Evolutionary conservation across 805 yeast genomes (phyloP).

Genomic region (Schwanniomyces pseudopolymorphus): DNA sequence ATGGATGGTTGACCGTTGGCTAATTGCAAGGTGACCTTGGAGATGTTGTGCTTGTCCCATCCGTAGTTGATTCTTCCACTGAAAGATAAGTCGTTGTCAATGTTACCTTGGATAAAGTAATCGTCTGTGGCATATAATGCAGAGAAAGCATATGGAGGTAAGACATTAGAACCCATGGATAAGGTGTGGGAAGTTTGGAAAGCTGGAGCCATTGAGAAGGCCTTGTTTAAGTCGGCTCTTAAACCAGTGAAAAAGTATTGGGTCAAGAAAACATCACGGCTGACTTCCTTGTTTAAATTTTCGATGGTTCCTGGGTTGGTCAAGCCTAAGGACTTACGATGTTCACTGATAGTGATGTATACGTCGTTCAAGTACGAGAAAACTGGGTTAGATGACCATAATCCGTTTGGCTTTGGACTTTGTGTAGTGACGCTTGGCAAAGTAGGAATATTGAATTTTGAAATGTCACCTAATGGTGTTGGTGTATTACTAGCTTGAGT

Average conservation of each 20-base stretch:
- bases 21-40: slow-evolving; percentile 85
- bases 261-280: slow-evolving; percentile 86
- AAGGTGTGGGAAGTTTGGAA: slow-evolving; percentile 97
- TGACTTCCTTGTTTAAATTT: slow-evolving; percentile 88
- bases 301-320: slow-evolving; percentile 94
- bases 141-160: slow-evolving; percentile 89
- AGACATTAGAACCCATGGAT: slow-evolving; percentile 77
- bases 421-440: slow-evolving; percentile 57
- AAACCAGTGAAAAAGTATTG: slow-evolving; percentile 93
- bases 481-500: slow-evolving; percentile 26
- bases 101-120: slow-evolving; percentile 83
- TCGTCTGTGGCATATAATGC: slow-evolving; percentile 87
- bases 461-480: slow-evolving; percentile 57
- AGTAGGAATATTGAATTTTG: slow-evolving; percentile 56
- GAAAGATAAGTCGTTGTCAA: slow-evolving; percentile 83
- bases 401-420: slow-evolving; percentile 52
- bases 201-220: slow-evolving; percentile 85
- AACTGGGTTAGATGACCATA: slow-evolving; percentile 83
- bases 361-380: slow-evolving; percentile 77
- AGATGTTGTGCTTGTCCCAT: slow-evolving; percentile 75
- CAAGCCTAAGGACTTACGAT: slow-evolving; percentile 79
- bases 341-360: slow-evolving; percentile 67
- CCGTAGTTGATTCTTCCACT: slow-evolving; percentile 90
- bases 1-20: slow-evolving; percentile 88
- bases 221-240: slow-evolving; percentile 94